These are phyloP conservation scores for Trebouxia sp. DNA, from an alignment of 139 green algal species.

Conservation along the genomic window DNA sequence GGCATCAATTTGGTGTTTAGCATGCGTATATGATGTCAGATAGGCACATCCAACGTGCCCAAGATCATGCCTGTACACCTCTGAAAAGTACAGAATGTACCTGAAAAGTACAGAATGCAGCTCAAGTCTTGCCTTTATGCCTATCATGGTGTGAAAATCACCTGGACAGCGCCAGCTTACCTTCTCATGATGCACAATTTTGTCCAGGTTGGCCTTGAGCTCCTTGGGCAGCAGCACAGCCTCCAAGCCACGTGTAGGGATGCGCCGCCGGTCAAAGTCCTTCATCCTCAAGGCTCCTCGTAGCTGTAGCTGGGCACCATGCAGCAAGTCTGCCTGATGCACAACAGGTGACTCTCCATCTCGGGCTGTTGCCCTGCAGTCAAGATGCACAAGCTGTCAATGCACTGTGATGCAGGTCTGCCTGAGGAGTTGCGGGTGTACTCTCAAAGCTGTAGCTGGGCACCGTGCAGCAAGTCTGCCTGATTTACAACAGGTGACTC, in stretches of 20 bases:
- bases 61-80: too few species aligned
- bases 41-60: too few species aligned
- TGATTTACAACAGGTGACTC: too few species aligned
- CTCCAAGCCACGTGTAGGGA: constrained; percentile 30
- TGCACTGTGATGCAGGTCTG: neutral
- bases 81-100: too few species aligned
- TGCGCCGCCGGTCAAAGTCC: constrained; percentile 31
- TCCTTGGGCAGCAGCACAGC: constrained; percentile 26
- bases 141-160: too few species aligned
- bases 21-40: too few species aligned
- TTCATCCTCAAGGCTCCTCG: constrained; percentile 31
- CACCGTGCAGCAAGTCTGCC: too few species aligned
- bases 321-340: constrained; percentile 27
- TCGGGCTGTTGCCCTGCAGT: constrained; percentile 21
- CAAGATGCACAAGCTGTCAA: neutral
- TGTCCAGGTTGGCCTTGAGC: constrained; percentile 31
- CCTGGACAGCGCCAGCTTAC: neutral
- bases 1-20: too few species aligned
- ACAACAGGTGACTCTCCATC: constrained; percentile 4
- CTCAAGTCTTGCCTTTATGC: too few species aligned
- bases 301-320: constrained; percentile 33
- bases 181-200: constrained; percentile 35
- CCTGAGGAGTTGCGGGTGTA: too few species aligned
- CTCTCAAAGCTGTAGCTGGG: too few species aligned
- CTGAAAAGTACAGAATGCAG: too few species aligned